phyloP scores from a whole-genome alignment of 2,329 filamentous ascomycete genomes.

The Phyllachora maydis region DNA sequence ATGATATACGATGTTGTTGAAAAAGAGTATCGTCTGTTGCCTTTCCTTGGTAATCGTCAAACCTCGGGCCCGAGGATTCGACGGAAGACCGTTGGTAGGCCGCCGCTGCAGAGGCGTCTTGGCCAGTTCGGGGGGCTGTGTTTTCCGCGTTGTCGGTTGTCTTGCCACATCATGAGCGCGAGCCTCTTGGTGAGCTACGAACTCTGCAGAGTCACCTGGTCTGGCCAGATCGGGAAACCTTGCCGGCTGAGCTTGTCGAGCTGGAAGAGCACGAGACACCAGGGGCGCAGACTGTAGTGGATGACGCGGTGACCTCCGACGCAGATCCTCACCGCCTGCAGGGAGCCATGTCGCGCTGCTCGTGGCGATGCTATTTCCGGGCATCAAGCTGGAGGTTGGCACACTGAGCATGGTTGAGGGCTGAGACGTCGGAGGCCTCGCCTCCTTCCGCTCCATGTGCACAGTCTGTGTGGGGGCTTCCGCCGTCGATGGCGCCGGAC shows the following conservation, averaged over 20 bases:
- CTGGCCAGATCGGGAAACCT: background rate
- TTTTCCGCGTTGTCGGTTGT: too few relatives aligned
- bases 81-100: constrained; percentile 23
- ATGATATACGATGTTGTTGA: constrained; percentile 34
- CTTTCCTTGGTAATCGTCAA: constrained; percentile 11
- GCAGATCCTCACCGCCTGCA: constrained; percentile 25
- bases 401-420: constrained; percentile 5
- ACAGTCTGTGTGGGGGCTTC: constrained; percentile 16
- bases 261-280: background rate
- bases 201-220: background rate
- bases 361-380: constrained; percentile 12
- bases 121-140: constrained; percentile 11
- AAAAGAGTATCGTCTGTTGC: constrained; percentile 29
- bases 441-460: constrained; percentile 12
- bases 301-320: constrained; percentile 28
- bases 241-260: background rate
- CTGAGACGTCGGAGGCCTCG: constrained; percentile 7
- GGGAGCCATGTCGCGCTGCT: constrained; percentile 28
- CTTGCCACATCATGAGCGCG: too few relatives aligned
- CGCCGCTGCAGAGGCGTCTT: constrained; percentile 20
- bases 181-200: too few relatives aligned
- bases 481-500: constrained; percentile 13
- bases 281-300: constrained; percentile 4
- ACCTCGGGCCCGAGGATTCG: constrained; percentile 20
- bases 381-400: constrained; percentile 8